Evolutionary conservation across 768 basidiomycete species (phyloP), one percentile per base, ranked within the genome.

Genomic region (Serendipita vermifera): DNA sequence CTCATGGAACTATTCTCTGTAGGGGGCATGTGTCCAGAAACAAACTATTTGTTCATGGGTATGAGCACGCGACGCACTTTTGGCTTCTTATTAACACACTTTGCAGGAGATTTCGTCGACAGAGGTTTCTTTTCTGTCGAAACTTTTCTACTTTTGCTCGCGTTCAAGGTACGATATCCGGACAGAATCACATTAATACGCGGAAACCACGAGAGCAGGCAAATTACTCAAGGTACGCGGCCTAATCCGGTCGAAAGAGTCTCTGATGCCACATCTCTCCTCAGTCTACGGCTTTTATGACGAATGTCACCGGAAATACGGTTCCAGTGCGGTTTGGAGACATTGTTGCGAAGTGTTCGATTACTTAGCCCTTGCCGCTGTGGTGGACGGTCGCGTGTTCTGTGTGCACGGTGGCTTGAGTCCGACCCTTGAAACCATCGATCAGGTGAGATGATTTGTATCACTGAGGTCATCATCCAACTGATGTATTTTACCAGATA

Each of bases 201-300:
- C 31, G 93, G 94, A 35, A 98, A 98, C 69, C 94, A 98, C 66
- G 94, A 97, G 68, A 92, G 88, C 63, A 73, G 94, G 60, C 94
- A 98, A 68, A 98, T 98, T 62, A 98, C 94, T 3, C 94, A 98
- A 64, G 94, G 2, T 97, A 97, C 58, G 94, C 93, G n/a, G 97
- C 96, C 68, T 97, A 96, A 65, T 92, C 57, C 59, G 81, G 67
- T 14, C 26, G 6, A 32, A 60, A 88, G 22, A 29, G 9, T 9
- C 5, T n/a, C 35, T 48, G 33, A 46, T 29, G 15, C n/a, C 9
- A 13, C 27, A n/a, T 32, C 17, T 13, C 2, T 15, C 20, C 4
- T 26, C 14, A 17, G 43, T 40, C 17, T 59, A 73, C 29, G 46
- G 46, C 9, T 51, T 51, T 51, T 51, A 51, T n/a, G 93, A 96